Evolutionary conservation across 352 stramenopile species (phyloP).

Genomic region (Pythium aquatile): DNA sequence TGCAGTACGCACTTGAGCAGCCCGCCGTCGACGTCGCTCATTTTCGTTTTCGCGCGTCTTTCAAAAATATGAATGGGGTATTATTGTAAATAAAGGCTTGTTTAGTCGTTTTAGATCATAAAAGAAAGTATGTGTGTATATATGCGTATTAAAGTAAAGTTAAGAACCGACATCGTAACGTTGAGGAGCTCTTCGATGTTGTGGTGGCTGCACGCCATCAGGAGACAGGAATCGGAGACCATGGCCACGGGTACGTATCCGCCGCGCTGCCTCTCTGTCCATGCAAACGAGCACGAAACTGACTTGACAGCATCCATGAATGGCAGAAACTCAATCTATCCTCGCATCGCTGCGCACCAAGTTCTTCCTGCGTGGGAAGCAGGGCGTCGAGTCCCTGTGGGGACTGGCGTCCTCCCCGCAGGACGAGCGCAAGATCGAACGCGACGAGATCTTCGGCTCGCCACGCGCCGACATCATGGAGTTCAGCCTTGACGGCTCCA

Average conservation of each 20-base stretch:
- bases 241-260: conserved; percentile 12
- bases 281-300: neutral
- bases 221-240: neutral
- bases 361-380: conserved; percentile 80
- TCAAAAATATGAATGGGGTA: neutral
- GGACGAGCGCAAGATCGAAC: conserved; percentile 47
- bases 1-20: conserved; percentile 79
- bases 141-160: neutral
- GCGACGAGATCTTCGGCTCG: conserved; percentile 47
- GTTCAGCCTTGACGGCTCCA: conserved; percentile 65
- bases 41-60: conserved; percentile 13
- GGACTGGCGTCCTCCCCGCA: conserved; percentile 57
- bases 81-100: neutral
- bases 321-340: conserved; percentile 23
- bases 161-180: neutral
- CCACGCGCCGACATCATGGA: conserved; percentile 64
- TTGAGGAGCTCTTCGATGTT: neutral
- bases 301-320: neutral
- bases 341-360: conserved; percentile 58
- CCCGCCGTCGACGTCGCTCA: conserved; percentile 55
- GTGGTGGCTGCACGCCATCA: conserved; percentile 21
- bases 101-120: neutral
- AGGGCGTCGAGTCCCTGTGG: conserved; percentile 76
- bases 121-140: neutral
- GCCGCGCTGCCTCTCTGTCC: neutral